A percentile compares a stretch with the other conserved stretches of the same genome.
Evolutionary conservation across 345 rosid species (phyloP).

Genomic region (Gynandropsis gynandra): DNA sequence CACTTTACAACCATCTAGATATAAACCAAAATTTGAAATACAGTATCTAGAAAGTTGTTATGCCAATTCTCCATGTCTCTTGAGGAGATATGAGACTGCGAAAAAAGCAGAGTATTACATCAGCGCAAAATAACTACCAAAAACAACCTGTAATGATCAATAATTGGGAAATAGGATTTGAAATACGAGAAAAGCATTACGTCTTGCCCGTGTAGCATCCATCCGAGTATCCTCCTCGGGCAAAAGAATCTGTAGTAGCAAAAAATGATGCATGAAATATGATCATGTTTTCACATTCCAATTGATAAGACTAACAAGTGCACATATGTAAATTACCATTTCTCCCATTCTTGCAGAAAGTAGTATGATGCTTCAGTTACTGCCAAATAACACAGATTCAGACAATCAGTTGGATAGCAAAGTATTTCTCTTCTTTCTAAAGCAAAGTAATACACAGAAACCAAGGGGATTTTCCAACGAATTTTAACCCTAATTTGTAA

Average conservation of each 20-base stretch:
- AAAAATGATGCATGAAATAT: constrained; percentile 3
- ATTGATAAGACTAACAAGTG: too few relatives aligned
- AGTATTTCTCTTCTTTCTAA: too few relatives aligned
- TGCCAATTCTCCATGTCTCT: constrained; percentile 71
- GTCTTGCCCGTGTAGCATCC: constrained; percentile 72
- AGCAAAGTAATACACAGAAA: too few relatives aligned
- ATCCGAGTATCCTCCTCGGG: constrained; percentile 54
- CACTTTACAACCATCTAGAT: too few relatives aligned
- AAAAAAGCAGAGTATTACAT: constrained; percentile 19
- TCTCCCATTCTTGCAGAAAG: too few relatives aligned
- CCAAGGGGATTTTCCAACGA: background rate
- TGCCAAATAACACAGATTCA: too few relatives aligned
- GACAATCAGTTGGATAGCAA: too few relatives aligned
- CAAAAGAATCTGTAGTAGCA: constrained; percentile 42
- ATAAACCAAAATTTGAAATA: background rate
- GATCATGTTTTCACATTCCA: too few relatives aligned
- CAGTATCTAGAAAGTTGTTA: constrained; percentile 69
- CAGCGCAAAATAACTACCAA: constrained; percentile 10
- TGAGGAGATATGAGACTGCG: constrained; percentile 71
- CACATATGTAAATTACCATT: too few relatives aligned
- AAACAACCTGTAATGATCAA: background rate
- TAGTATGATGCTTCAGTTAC: too few relatives aligned
- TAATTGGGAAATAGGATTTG: too few relatives aligned
- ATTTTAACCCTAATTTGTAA: background rate
- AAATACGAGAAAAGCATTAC: too few relatives aligned